A percentile compares a stretch with the other conserved stretches of the same genome.
phyloP scores from a whole-genome alignment of 495 filamentous ascomycete species.

The Glutinoglossum americanum region DNA sequence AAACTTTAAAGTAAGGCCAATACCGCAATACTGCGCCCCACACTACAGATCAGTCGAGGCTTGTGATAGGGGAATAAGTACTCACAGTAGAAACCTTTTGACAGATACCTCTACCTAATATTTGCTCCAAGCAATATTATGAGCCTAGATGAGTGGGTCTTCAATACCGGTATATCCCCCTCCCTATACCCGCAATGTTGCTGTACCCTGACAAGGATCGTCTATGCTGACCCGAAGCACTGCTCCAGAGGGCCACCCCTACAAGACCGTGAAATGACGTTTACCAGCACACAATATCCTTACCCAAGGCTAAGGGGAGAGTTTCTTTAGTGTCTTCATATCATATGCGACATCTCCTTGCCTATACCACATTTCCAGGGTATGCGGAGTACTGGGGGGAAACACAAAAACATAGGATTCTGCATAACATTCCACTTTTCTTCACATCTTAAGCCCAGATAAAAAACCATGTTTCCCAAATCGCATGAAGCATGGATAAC shows the following conservation, averaged over 20 bases:
- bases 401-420: too few relatives aligned
- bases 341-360: not conserved
- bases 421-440: too few relatives aligned
- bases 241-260: not conserved
- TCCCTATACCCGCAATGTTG: too few relatives aligned
- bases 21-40: too few relatives aligned
- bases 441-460: too few relatives aligned
- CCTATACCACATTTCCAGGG: too few relatives aligned
- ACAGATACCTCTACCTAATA: slow-evolving; percentile 31
- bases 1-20: not conserved
- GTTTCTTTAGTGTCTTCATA: not conserved
- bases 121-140: slow-evolving; percentile 26
- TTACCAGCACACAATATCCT: not conserved
- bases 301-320: too few relatives aligned
- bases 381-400: too few relatives aligned
- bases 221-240: not conserved
- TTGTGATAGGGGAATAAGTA: not conserved
- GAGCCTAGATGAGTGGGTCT: slow-evolving; percentile 32
- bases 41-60: too few relatives aligned
- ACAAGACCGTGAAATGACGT: not conserved
- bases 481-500: too few relatives aligned
- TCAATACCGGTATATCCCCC: slow-evolving; percentile 22
- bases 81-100: not conserved
- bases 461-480: too few relatives aligned
- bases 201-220: not conserved